phyloP scores from a whole-genome alignment of 257 asterid genomes.

The Henckelia pumila region DNA sequence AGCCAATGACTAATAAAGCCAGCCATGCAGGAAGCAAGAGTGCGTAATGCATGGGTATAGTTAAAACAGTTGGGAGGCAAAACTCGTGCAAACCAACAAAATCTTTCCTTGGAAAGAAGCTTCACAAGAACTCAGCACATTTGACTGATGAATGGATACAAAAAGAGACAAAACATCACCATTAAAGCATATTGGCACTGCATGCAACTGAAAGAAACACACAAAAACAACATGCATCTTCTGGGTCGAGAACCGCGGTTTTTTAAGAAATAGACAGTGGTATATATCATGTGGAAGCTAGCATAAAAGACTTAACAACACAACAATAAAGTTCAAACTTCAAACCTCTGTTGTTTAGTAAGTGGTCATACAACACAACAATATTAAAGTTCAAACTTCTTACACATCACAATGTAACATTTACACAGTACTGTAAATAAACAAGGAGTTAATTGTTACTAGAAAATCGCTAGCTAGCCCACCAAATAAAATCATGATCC shows the following conservation, averaged over 20 bases:
- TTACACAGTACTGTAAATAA: not conserved
- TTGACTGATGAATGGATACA: conserved; percentile 20
- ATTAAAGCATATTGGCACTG: conserved; percentile 1
- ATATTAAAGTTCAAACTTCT: no score
- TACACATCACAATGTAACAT: not conserved
- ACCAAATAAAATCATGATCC: conserved; percentile 8
- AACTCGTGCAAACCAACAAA: conserved; percentile 15
- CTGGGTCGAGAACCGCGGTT: no score
- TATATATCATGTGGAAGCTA: not conserved
- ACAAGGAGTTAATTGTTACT: not conserved
- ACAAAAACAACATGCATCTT: conserved; percentile 23
- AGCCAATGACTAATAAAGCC: not conserved
- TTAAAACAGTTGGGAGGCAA: conserved; percentile 7
- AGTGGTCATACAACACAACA: no score
- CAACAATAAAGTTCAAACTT: not conserved
- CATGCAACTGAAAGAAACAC: conserved; percentile 20
- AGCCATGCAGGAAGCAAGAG: conserved; percentile 16
- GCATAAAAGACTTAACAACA: no score
- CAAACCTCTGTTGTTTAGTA: not conserved
- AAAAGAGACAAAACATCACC: not conserved
- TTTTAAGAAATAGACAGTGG: not conserved
- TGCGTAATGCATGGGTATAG: conserved; percentile 24
- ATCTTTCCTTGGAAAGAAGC: conserved; percentile 19
- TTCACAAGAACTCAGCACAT: conserved; percentile 4
- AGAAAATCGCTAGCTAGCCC: not conserved